phyloP scores from a whole-genome alignment of 75 land plant genomes.

The Pseudotsuga menziesii region DNA sequence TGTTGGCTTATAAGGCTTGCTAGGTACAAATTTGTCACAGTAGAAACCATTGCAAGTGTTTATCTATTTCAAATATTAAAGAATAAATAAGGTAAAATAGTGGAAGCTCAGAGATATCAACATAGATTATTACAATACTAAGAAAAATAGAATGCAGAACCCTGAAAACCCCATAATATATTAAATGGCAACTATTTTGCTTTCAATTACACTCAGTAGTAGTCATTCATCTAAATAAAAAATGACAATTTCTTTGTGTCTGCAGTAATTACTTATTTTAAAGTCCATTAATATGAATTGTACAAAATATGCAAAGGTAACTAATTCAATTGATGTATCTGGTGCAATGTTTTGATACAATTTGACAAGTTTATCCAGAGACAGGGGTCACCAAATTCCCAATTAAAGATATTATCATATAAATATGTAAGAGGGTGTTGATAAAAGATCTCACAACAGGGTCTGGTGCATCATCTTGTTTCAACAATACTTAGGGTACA shows the following conservation, averaged over 20 bases:
- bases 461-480: conserved; percentile 88
- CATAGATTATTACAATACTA: neutral
- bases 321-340: neutral
- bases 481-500: conserved; percentile 98
- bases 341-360: neutral
- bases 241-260: neutral
- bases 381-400: neutral
- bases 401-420: neutral
- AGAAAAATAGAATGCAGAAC: neutral
- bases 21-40: conserved; percentile 72
- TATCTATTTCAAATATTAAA: conserved; percentile 32
- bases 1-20: conserved; percentile 67
- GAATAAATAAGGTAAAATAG: neutral
- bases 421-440: neutral
- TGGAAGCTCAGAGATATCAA: neutral
- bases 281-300: neutral
- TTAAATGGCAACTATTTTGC: neutral
- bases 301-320: too few species aligned
- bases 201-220: neutral
- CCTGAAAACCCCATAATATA: neutral
- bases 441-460: conserved; percentile 51
- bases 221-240: neutral
- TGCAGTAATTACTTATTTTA: neutral
- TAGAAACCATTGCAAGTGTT: conserved; percentile 90
- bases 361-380: neutral